phyloP scores from a whole-genome alignment of 805 yeast species.

The Cyberlindnera sargentensis region DNA sequence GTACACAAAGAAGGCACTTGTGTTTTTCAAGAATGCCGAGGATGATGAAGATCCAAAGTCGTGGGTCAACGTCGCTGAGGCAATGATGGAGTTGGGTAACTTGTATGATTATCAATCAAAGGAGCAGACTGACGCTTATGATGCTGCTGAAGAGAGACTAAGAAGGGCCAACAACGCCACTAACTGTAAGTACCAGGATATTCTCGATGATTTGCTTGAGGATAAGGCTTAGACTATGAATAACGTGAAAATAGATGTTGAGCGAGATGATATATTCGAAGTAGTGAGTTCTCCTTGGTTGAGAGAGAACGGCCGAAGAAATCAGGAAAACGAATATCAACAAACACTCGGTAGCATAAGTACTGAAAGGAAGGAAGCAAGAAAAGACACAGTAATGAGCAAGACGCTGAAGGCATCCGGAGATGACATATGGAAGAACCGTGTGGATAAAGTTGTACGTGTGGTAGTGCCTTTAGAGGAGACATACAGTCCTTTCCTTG shows the following conservation, averaged over 20 bases:
- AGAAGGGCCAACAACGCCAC: conserved; percentile 73
- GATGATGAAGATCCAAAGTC: conserved; percentile 70
- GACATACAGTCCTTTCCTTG: too few species aligned
- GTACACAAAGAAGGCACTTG: conserved; percentile 46
- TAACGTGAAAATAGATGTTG: too few species aligned
- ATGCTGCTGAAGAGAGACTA: conserved; percentile 61
- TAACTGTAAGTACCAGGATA: conserved; percentile 64
- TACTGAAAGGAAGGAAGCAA: too few species aligned
- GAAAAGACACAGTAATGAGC: conserved; percentile 22
- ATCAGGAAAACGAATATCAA: too few species aligned
- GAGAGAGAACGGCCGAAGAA: too few species aligned
- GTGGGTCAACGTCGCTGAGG: conserved; percentile 84
- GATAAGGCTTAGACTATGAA: background rate
- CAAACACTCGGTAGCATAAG: too few species aligned
- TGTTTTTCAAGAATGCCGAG: conserved; percentile 50
- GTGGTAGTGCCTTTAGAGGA: too few species aligned
- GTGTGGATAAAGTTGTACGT: conserved; percentile 76
- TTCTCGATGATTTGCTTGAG: conserved; percentile 47
- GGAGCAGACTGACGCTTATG: conserved; percentile 62
- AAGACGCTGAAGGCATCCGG: conserved; percentile 46
- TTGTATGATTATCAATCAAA: conserved; percentile 54
- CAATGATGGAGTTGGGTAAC: conserved; percentile 73
- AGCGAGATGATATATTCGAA: too few species aligned
- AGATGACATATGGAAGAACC: conserved; percentile 89
- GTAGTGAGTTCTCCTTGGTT: too few species aligned